These are phyloP conservation scores for Parsonsia alboflavescens DNA, from an alignment of 257 asterid genomes.

Conservation along the genomic window DNA sequence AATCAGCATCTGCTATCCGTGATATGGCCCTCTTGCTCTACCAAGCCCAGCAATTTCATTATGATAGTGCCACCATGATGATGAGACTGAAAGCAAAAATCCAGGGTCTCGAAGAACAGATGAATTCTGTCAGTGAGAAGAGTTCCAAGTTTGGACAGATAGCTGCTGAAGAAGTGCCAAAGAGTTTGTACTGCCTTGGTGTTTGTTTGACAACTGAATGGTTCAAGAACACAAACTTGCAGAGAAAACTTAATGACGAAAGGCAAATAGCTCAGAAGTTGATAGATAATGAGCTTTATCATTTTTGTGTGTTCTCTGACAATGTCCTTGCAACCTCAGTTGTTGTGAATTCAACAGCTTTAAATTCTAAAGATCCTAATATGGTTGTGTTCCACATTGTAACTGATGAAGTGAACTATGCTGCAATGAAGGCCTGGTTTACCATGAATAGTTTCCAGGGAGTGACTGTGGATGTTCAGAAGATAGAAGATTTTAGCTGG, in stretches of 20 bases:
- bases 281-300: slow-evolving; percentile 31
- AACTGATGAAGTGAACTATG: slow-evolving; percentile 45
- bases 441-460: slow-evolving; percentile 38
- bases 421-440: slow-evolving; percentile 52
- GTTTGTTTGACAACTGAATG: slow-evolving; percentile 40
- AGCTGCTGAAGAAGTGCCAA: slow-evolving; percentile 51
- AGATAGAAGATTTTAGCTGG: slow-evolving; percentile 42
- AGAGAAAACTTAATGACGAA: slow-evolving; percentile 21
- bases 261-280: slow-evolving; percentile 26
- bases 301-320: slow-evolving; percentile 47
- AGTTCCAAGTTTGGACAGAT: slow-evolving; percentile 47
- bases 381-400: slow-evolving; percentile 39
- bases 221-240: slow-evolving; percentile 33
- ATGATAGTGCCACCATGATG: slow-evolving; percentile 44
- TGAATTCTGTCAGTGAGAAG: slow-evolving; percentile 32
- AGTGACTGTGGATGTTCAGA: slow-evolving; percentile 39
- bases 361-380: slow-evolving; percentile 33
- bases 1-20: slow-evolving; percentile 37
- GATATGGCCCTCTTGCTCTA: slow-evolving; percentile 42
- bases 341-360: slow-evolving; percentile 42
- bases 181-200: slow-evolving; percentile 43
- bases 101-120: slow-evolving; percentile 48
- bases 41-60: slow-evolving; percentile 46
- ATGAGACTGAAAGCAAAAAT: slow-evolving; percentile 44
- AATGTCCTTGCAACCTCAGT: slow-evolving; percentile 47